Conservation (phyloP, 148 eudicot genomes). For the Agrostemma githago region DNA sequence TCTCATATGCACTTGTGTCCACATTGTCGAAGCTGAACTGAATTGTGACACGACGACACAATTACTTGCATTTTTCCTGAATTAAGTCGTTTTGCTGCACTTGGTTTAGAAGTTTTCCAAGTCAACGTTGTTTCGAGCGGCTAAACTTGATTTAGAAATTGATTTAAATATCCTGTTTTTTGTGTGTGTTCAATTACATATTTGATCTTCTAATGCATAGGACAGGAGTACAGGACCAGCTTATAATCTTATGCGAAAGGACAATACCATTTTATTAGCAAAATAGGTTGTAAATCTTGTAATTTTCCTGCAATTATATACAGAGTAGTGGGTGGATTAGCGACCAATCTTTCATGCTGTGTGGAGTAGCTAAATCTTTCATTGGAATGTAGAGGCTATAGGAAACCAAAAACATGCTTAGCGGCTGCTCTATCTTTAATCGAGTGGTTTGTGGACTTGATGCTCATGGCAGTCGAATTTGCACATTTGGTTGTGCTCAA, state of each 20-base stretch:
- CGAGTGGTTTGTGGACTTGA: background rate
- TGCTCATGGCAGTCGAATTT: background rate
- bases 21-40: background rate
- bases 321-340: too few relatives aligned
- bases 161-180: background rate
- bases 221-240: background rate
- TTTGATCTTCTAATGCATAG: background rate
- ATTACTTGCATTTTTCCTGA: background rate
- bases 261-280: background rate
- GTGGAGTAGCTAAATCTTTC: background rate
- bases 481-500: background rate
- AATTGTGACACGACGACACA: background rate
- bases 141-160: background rate
- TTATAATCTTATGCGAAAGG: background rate
- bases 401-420: background rate
- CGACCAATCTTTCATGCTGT: background rate
- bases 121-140: constrained; percentile 1
- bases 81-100: background rate
- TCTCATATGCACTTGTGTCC: background rate
- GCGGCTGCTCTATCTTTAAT: too few relatives aligned
- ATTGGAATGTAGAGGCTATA: background rate
- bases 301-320: background rate
- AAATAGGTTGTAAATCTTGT: background rate
- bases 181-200: background rate
- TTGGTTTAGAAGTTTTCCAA: constrained; percentile 5